Conservation (phyloP, 176 grass and related monocot species). For the Musa beccarii region DNA sequence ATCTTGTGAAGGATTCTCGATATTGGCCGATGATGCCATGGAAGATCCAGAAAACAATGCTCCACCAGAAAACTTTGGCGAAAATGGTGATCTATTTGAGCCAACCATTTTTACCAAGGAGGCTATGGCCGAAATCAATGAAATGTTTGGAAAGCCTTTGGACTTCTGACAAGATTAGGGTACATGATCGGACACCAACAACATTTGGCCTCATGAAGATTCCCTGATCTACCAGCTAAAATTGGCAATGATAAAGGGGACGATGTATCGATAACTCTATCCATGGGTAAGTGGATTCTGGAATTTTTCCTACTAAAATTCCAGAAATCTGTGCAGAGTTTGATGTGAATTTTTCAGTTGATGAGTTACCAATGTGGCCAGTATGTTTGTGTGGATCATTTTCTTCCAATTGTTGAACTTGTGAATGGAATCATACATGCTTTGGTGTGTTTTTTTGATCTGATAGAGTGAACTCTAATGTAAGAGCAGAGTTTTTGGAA, state of each 20-base stretch:
- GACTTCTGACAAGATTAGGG: constrained; percentile 36
- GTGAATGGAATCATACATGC: no score
- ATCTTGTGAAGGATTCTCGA: constrained; percentile 40
- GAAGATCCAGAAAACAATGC: constrained; percentile 19
- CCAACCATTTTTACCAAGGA: constrained; percentile 68
- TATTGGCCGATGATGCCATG: constrained; percentile 57
- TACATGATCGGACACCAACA: neutral
- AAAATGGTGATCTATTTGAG: constrained; percentile 60
- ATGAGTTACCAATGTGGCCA: neutral
- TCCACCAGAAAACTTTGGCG: constrained; percentile 31
- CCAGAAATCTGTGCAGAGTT: neutral
- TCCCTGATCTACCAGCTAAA: neutral
- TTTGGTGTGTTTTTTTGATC: no score
- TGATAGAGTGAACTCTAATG: no score
- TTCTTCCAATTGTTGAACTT: no score
- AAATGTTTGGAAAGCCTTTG: constrained; percentile 75
- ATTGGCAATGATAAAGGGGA: neutral
- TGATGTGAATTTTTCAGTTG: neutral
- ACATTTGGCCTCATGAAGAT: neutral
- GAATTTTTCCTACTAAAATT: neutral
- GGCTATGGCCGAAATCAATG: constrained; percentile 82
- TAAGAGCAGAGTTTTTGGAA: no score
- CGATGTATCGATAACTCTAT: neutral
- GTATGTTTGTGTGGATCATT: no score
- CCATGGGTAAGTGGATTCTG: neutral